phyloP scores from a whole-genome alignment of 2,329 filamentous ascomycete genomes.

The Paraphoma sp. region DNA sequence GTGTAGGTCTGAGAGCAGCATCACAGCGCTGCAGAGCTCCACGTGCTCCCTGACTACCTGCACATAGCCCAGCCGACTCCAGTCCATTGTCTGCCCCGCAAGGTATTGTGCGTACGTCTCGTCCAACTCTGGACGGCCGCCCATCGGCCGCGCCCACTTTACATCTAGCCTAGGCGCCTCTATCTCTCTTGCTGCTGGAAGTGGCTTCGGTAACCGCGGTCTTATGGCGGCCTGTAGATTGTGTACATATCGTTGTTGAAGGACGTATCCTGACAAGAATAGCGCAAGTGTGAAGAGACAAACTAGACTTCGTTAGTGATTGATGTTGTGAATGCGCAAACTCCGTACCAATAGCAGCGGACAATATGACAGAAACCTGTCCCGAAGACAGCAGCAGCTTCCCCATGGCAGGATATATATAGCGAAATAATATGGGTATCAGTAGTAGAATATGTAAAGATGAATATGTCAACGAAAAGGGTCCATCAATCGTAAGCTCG shows the following conservation, averaged over 20 bases:
- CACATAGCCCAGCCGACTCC: conserved; percentile 56
- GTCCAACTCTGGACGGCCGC: conserved; percentile 32
- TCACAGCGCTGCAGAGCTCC: conserved; percentile 58
- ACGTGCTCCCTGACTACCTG: conserved; percentile 54
- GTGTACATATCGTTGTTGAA: conserved; percentile 85
- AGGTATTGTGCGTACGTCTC: conserved; percentile 41
- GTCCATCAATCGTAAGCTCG: conserved; percentile 19
- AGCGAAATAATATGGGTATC: conserved; percentile 21
- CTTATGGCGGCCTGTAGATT: conserved; percentile 77
- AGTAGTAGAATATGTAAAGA: conserved; percentile 14
- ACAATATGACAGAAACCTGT: conserved; percentile 73
- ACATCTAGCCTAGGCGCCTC: conserved; percentile 42
- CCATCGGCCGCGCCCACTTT: conserved; percentile 46
- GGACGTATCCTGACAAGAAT: conserved; percentile 84
- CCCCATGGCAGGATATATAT: conserved; percentile 25
- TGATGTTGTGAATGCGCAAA: background rate
- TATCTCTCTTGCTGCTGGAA: conserved; percentile 42
- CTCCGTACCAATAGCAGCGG: conserved; percentile 66
- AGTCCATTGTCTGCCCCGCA: conserved; percentile 49
- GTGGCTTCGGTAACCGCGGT: conserved; percentile 54
- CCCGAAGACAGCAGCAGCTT: conserved; percentile 69
- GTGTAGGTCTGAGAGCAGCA: conserved; percentile 57
- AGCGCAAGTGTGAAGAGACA: conserved; percentile 79
- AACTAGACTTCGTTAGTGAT: conserved; percentile 53
- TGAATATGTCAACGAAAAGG: conserved; percentile 9